Evolutionary conservation across 2,329 filamentous ascomycete genomes (phyloP).

Genomic region (Geosmithia morbida): DNA sequence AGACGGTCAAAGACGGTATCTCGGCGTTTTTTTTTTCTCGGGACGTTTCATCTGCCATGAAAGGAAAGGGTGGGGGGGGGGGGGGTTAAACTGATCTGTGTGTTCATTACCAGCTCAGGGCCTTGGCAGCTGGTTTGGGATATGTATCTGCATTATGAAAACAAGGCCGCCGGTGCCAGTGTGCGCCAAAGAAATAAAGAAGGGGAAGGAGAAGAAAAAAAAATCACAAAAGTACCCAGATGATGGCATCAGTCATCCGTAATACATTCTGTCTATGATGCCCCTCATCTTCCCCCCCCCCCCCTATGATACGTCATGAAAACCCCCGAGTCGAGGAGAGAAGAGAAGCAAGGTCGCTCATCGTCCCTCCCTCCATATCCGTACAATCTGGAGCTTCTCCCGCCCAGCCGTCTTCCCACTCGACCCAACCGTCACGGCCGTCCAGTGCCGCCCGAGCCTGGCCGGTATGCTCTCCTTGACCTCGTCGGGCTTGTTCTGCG

Average conservation of each 20-base stretch:
- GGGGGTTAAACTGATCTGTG: no score
- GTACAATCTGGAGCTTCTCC: constrained; percentile 84
- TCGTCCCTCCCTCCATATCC: constrained; percentile 53
- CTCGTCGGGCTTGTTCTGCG: constrained; percentile 71
- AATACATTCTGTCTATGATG: no score
- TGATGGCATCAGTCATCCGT: no score
- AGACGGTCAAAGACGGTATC: constrained; percentile 2
- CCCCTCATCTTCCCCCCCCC: no score
- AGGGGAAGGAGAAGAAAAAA: background rate
- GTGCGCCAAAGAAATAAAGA: background rate
- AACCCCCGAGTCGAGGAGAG: no score
- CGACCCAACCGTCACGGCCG: constrained; percentile 59
- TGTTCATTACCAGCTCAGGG: no score
- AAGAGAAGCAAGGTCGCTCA: no score
- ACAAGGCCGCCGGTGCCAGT: no score
- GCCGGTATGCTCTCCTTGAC: constrained; percentile 48
- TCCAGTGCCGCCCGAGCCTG: constrained; percentile 45
- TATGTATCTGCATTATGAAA: background rate
- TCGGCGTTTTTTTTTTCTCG: background rate
- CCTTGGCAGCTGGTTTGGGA: constrained; percentile 11
- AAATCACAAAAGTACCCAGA: background rate
- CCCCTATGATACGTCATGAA: no score
- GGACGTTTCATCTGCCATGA: background rate
- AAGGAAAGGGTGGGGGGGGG: constrained; percentile 5
- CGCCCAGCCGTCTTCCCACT: constrained; percentile 85